Evolutionary conservation across 306 rosid genomes (phyloP).

Genomic region (Mucuna pruriens): DNA sequence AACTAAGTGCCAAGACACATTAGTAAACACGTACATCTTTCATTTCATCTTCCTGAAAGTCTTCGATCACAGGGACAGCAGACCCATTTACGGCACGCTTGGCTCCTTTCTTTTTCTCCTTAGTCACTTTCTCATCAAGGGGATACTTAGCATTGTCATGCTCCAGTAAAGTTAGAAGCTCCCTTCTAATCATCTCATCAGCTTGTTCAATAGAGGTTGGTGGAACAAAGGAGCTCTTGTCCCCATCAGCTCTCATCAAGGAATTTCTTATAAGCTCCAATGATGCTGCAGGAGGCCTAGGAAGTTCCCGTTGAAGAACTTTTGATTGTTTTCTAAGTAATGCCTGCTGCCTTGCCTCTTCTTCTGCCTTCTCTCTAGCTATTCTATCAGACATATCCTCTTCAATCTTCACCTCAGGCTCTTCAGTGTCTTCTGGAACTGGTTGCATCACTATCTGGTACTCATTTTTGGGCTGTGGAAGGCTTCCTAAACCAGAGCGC

Average conservation of each 20-base stretch:
- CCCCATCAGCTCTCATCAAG: slow-evolving; percentile 79
- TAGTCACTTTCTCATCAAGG: slow-evolving; percentile 60
- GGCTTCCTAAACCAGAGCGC: slow-evolving; percentile 62
- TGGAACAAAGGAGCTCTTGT: slow-evolving; percentile 90
- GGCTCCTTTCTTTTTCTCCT: slow-evolving; percentile 72
- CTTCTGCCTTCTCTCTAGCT: slow-evolving; percentile 84
- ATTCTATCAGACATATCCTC: slow-evolving; percentile 91
- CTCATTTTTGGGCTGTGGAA: slow-evolving; percentile 85
- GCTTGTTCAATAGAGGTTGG: slow-evolving; percentile 87
- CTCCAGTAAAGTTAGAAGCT: slow-evolving; percentile 70
- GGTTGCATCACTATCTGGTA: slow-evolving; percentile 85
- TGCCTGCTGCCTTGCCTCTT: slow-evolving; percentile 82
- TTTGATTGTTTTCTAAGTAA: slow-evolving; percentile 87
- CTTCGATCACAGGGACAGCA: slow-evolving; percentile 70
- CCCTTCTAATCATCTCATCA: slow-evolving; percentile 81
- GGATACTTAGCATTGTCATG: slow-evolving; percentile 89
- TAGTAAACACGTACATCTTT: slow-evolving; percentile 56
- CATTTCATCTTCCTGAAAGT: slow-evolving; percentile 77
- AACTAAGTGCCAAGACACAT: not conserved
- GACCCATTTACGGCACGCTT: slow-evolving; percentile 58
- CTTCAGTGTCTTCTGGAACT: slow-evolving; percentile 76
- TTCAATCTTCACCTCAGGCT: slow-evolving; percentile 76
- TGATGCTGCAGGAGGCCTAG: slow-evolving; percentile 84
- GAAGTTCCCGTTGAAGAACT: slow-evolving; percentile 92
- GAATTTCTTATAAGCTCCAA: slow-evolving; percentile 79